phyloP scores from a whole-genome alignment of 1,139 yeast genomes.

The Saccharomyces hybrid region DNA sequence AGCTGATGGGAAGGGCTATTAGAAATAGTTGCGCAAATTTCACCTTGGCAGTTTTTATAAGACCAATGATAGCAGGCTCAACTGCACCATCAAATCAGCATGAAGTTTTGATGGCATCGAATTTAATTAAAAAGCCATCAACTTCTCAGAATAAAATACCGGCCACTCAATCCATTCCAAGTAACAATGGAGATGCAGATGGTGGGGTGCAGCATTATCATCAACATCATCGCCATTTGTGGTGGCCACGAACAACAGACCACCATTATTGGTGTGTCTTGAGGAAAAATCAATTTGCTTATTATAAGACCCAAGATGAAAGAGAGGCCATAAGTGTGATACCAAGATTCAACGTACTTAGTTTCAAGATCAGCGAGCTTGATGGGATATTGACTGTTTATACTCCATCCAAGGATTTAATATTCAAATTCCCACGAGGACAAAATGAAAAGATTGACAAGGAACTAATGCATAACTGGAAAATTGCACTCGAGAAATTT shows the following conservation, averaged over 20 bases:
- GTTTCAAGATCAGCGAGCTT: slow-evolving; percentile 11
- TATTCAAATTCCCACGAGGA: slow-evolving; percentile 10
- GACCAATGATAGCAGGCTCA: neutral
- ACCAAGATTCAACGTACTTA: slow-evolving; percentile 33
- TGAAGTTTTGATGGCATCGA: slow-evolving; percentile 11
- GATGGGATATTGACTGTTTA: slow-evolving; percentile 13
- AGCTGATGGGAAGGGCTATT: neutral
- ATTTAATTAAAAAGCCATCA: slow-evolving; percentile 9
- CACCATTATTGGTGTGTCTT: slow-evolving; percentile 46
- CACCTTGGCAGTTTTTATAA: neutral
- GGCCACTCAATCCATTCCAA: neutral
- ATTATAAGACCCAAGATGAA: slow-evolving; percentile 52
- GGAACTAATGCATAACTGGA: slow-evolving; percentile 11
- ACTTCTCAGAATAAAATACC: neutral
- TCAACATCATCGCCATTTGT: slow-evolving; percentile 6
- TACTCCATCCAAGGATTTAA: slow-evolving; percentile 16
- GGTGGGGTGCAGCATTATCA: neutral
- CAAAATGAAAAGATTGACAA: neutral
- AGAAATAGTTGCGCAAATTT: neutral
- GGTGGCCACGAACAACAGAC: slow-evolving; percentile 7
- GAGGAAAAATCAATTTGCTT: slow-evolving; percentile 47
- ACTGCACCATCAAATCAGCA: neutral
- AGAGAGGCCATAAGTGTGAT: slow-evolving; percentile 49
- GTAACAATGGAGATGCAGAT: slow-evolving; percentile 1
- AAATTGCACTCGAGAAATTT: slow-evolving; percentile 11